These are phyloP conservation scores for Yamadazyma siamensis DNA, from an alignment of 1,139 yeast species.

Conservation along the genomic window DNA sequence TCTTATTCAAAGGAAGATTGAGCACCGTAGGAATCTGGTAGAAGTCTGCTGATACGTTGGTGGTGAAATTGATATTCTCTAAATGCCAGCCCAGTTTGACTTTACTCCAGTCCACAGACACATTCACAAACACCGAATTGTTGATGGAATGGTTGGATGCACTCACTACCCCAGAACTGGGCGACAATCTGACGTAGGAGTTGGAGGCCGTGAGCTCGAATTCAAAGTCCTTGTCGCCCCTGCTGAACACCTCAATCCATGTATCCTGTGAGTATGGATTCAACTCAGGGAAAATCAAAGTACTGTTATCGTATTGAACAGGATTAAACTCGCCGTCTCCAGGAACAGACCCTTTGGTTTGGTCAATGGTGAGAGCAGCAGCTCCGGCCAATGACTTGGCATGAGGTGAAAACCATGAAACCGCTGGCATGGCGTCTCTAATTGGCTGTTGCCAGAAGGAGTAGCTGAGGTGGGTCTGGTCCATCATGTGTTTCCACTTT, in stretches of 20 bases:
- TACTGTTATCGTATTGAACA: constrained; percentile 14
- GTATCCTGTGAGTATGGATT: constrained; percentile 14
- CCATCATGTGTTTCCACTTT: constrained; percentile 17
- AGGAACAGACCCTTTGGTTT: constrained; percentile 15
- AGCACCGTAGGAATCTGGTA: constrained; percentile 10
- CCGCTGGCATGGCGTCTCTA: constrained; percentile 14
- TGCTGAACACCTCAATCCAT: constrained; percentile 15
- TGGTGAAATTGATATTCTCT: constrained; percentile 11
- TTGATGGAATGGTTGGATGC: constrained; percentile 12
- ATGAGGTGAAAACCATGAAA: constrained; percentile 9
- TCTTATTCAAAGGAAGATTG: constrained; percentile 13
- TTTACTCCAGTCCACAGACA: constrained; percentile 14
- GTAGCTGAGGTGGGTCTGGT: constrained; percentile 17
- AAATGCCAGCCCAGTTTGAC: constrained; percentile 12
- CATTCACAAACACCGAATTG: constrained; percentile 12
- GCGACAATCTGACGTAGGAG: constrained; percentile 10
- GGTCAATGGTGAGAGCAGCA: constrained; percentile 14
- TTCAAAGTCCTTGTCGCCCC: constrained; percentile 14
- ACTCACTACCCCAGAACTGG: constrained; percentile 9
- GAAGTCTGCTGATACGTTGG: constrained; percentile 10
- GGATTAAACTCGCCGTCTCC: constrained; percentile 15
- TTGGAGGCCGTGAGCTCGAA: constrained; percentile 11
- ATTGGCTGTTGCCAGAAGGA: constrained; percentile 17
- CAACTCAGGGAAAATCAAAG: constrained; percentile 14
- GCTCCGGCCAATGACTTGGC: constrained; percentile 11